Evolutionary conservation across 1,284 basidiomycete genomes (phyloP).

Genomic region (Tilletia indica): DNA sequence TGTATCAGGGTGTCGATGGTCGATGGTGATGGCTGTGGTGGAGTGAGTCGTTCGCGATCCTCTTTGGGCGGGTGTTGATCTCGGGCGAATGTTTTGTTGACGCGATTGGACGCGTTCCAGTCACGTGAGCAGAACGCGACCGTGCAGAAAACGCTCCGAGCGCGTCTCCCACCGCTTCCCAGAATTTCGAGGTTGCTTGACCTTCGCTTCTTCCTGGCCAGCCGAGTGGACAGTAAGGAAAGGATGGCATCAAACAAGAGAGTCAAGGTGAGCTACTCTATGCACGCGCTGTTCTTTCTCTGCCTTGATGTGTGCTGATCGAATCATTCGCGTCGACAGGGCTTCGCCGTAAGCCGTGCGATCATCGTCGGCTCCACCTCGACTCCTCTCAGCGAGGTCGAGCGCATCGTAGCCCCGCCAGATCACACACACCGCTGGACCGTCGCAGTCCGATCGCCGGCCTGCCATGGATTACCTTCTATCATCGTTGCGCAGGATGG

Average conservation of each 20-base stretch:
- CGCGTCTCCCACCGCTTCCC: neutral
- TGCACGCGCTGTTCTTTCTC: too few species aligned
- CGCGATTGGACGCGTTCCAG: neutral
- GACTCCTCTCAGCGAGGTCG: slow-evolving; percentile 72
- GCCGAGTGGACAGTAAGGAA: neutral
- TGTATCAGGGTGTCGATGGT: neutral
- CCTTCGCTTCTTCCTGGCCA: too few species aligned
- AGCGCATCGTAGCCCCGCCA: slow-evolving; percentile 64
- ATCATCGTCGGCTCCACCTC: slow-evolving; percentile 97
- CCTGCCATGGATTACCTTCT: slow-evolving; percentile 58
- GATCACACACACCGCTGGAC: slow-evolving; percentile 98
- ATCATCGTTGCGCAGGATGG: neutral
- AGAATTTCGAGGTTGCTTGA: too few species aligned
- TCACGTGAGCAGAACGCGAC: slow-evolving; percentile 1
- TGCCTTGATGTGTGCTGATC: neutral
- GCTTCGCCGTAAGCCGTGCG: slow-evolving; percentile 81
- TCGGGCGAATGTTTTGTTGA: neutral
- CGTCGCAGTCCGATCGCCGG: slow-evolving; percentile 75
- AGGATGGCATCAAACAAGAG: slow-evolving; percentile 12
- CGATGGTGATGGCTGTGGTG: neutral
- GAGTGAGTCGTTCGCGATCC: too few species aligned
- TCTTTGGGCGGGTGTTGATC: slow-evolving; percentile 5
- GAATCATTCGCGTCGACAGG: slow-evolving; percentile 60
- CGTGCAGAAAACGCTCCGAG: slow-evolving; percentile 10
- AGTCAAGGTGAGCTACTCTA: neutral